A percentile compares a stretch with the other conserved stretches of the same genome.
Evolutionary conservation across 2,329 filamentous ascomycete genomes (phyloP).

Genomic region (Hymenoscyphus scutula): DNA sequence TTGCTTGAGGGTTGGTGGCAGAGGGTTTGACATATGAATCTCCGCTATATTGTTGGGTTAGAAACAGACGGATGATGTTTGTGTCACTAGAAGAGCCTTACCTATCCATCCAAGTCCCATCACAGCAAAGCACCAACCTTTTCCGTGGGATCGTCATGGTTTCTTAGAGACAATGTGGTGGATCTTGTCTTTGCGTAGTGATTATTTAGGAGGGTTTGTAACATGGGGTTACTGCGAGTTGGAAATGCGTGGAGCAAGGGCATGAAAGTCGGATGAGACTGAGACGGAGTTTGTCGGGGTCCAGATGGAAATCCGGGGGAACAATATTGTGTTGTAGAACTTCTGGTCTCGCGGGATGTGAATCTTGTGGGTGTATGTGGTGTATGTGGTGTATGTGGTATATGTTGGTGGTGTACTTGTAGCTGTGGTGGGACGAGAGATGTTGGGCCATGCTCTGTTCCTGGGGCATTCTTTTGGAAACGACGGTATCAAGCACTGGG

Average conservation of each 20-base stretch:
- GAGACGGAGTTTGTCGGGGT: not conserved
- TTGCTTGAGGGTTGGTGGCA: conserved; percentile 58
- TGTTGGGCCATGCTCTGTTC: conserved; percentile 9
- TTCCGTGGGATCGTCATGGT: conserved; percentile 19
- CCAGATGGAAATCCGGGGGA: not conserved
- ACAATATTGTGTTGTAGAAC: not conserved
- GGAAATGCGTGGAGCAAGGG: not conserved
- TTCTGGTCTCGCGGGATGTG: not conserved
- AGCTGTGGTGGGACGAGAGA: not conserved
- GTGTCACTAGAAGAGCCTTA: conserved; percentile 12
- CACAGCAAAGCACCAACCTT: conserved; percentile 34
- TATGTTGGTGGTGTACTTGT: conserved; percentile 6
- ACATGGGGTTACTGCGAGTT: not conserved
- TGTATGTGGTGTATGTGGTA: no score
- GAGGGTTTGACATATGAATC: conserved; percentile 33
- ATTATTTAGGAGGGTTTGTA: not conserved
- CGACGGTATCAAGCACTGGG: conserved; percentile 1
- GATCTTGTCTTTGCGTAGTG: not conserved
- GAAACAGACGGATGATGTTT: not conserved
- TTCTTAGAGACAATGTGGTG: not conserved
- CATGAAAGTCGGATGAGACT: not conserved
- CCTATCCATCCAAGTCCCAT: conserved; percentile 36
- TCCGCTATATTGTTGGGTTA: conserved; percentile 22
- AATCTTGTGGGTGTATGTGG: not conserved
- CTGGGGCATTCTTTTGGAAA: not conserved